Conservation (phyloP, 257 asterid species). For the Nicotiana paniculata region DNA sequence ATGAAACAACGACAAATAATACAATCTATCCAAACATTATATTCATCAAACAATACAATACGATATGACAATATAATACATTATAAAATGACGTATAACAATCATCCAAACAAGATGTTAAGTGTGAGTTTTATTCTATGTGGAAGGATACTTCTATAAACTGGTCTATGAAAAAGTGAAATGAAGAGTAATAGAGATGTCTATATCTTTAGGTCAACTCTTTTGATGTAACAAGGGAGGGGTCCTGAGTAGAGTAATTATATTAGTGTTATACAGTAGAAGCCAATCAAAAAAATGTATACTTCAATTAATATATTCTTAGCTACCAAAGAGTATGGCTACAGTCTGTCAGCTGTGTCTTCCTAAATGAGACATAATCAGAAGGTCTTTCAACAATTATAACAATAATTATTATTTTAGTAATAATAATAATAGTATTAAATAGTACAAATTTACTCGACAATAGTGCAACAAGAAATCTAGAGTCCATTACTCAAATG, state of each 20-base stretch:
- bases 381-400: background rate
- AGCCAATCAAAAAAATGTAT: background rate
- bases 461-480: too few species aligned
- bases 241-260: background rate
- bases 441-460: too few species aligned
- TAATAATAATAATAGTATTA: background rate
- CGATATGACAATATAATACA: too few species aligned
- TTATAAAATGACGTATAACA: too few species aligned
- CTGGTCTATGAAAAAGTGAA: background rate
- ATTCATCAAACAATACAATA: too few species aligned
- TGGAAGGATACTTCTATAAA: background rate
- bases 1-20: too few species aligned
- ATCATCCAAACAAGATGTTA: background rate
- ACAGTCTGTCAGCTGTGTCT: slow-evolving; percentile 10
- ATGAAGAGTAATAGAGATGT: slow-evolving; percentile 5
- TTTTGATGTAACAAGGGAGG: slow-evolving; percentile 8
- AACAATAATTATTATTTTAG: background rate
- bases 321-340: background rate
- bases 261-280: background rate
- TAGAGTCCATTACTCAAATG: too few species aligned
- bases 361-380: background rate
- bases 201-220: slow-evolving; percentile 48
- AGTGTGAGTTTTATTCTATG: background rate
- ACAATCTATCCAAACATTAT: too few species aligned
- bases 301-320: slow-evolving; percentile 6